phyloP scores from a whole-genome alignment of 2,329 filamentous ascomycete genomes.

The Trichoderma brevicompactum region DNA sequence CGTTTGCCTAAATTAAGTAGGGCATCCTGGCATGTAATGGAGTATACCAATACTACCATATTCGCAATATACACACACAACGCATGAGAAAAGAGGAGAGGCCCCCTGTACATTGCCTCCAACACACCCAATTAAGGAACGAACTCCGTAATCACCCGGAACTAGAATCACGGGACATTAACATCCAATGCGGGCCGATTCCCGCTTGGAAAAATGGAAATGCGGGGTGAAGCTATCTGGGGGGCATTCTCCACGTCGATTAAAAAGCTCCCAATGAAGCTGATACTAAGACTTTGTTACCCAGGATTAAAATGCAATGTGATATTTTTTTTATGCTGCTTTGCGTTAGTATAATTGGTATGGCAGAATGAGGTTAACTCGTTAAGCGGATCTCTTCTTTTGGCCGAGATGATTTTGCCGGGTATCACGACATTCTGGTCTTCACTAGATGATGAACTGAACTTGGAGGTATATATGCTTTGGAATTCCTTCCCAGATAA shows the following conservation, averaged over 20 bases:
- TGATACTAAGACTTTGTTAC: background rate
- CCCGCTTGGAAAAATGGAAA: background rate
- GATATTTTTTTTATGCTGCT: background rate
- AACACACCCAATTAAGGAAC: background rate
- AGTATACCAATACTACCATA: no score
- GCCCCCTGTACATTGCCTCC: no score
- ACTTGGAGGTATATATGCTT: conserved; percentile 1
- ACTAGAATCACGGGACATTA: conserved; percentile 5
- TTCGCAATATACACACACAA: background rate
- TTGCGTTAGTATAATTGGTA: background rate
- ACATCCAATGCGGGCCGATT: conserved; percentile 14
- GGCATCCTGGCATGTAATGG: background rate
- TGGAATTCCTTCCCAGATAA: no score
- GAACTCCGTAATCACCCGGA: background rate
- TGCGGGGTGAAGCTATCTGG: conserved; percentile 11
- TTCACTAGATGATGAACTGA: background rate
- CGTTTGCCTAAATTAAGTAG: no score
- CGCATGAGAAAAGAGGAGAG: background rate
- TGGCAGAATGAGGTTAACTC: background rate
- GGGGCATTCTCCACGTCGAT: background rate
- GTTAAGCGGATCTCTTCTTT: background rate
- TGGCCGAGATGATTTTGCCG: background rate
- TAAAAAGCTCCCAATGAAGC: background rate
- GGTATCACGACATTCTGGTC: background rate
- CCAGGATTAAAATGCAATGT: background rate